Base-by-base conservation (phyloP, 2,329 filamentous ascomycete species). In the Xylaria digitata region DNA sequence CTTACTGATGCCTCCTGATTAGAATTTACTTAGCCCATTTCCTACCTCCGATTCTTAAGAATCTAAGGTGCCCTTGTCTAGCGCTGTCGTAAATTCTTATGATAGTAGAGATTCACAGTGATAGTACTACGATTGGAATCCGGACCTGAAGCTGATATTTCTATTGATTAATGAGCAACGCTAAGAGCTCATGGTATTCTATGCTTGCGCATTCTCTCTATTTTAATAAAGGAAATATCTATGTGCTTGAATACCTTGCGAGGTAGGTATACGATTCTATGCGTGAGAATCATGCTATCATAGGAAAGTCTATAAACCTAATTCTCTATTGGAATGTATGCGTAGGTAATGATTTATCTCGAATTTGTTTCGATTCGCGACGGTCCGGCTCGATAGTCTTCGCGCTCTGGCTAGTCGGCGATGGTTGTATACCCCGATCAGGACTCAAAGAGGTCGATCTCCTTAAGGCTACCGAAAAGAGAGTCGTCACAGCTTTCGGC, bases 131-230 rank as follows among this genome's bases (percentile, higher is more conserved):
- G 4, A 17, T 15, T n/a, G 9, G 21, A 8, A n/a, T 43, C 1
- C 8, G n/a, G 21, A 26, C n/a, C 3, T 19, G 7, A 19, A 43
- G 23, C 8, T 15, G 6, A 34, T 52, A 21, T 32, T 5, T 50
- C 23, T 26, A 57, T 19, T 63, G 11, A 26, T 17, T 19, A 26
- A 37, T 43, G 5, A 42, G 30, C 6, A 42, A 11, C 11, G 6
- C 43, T 23, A 48, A 17, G 17, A 23, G 13, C 9, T 49, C 21
- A 19, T 17, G 21, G 6, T 19, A 17, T 40, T 4, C 13, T 34
- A 43, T 49, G 15, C 50, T 56, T 56, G 50, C 23, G 34, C 50
- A 23, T 43, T 56, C 42, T 50, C n/a, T 61, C 56, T 61, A 37
- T 17, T 9, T 15, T n/a, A 7, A 48, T 30, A 49, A 23, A 23